Evolutionary conservation across 768 basidiomycete genomes (phyloP), one percentile per base, ranked within the genome.

Genomic region (Aureoboletus auriporus): DNA sequence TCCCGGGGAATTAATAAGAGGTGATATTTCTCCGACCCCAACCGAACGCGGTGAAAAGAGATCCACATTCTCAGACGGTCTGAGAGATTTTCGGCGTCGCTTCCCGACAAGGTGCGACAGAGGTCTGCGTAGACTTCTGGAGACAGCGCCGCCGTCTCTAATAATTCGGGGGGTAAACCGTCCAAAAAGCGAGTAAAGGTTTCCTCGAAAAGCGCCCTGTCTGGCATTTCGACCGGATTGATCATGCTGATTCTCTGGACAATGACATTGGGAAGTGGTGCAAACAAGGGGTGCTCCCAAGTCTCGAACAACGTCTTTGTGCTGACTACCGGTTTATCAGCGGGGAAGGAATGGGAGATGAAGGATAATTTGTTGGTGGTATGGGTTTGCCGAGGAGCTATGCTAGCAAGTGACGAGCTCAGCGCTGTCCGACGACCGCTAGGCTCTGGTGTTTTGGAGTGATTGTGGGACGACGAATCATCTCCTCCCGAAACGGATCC

Each of bases 1-100:
- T 86, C 84, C 10, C 80, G 73, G 4, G 84, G 84, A 35, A 77
- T 70, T 10, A 86, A 63, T 37, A 86, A 69, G 35, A 86, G 71
- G 48, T 76, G 71, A 54, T 73, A 73, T 54, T 76, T 80, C 41
- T 76, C 71, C 17, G 84, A 84, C 14, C 83, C 84, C 31, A 77
- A 69, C 47, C 77, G 77, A 38, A 84, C 69, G 50, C 82, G 82
- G 57, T 86, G 84, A 55, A 77, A 75, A 14, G 71, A 62, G 12
- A 73, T 60, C 84, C 84, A 86, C 51, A 75, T 71, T 42, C 69
- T 73, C 51, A 68, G 56, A 30, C 78, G 77, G 54, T 69, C 66
- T 8, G 74, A 62, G 29, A 76, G 57, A 42, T 57, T 54, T 13
- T 59, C 58, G 7, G 60, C 48, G 13, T 63, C 57, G 23, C 61